Base-by-base conservation (phyloP, 2,329 filamentous ascomycete species). In the Escovopsis sp. region DNA sequence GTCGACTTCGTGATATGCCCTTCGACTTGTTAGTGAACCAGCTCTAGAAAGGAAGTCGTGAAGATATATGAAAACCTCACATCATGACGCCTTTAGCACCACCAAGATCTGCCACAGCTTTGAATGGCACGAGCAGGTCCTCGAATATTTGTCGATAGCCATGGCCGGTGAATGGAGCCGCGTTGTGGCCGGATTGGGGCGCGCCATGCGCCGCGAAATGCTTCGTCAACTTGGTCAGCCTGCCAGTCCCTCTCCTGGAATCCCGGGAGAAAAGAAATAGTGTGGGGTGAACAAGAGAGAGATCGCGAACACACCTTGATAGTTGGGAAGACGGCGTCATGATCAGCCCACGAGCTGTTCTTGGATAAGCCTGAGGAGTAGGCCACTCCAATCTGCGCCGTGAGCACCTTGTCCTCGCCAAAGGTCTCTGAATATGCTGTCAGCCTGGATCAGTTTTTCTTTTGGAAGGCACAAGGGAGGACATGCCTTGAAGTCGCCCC, bases 351-450 rank as follows among this genome's bases (percentile, higher is more conserved):
- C 0, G 43, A 39, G n/a, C 41, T 42, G 13, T 44, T 44, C 27
- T 44, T 44, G 13, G 43, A 44, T 11, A 44, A 14, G 11, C 43
- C 43, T 13, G 43, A 42, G 24, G 43, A 42, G 16, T 44, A 44
- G 1, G 43, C 43, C 12, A 42, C 36, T 5, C 43, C 43, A 7
- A 44, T 44, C 2, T 44, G 40, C 2, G 43, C 35, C 16, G 43
- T 42, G 5, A 44, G 36, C 15, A 44, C 11, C 31, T 44, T 44
- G 13, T 44, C 43, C 35, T 44, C 43, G 14, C 43, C 43, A 42
- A 44, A 44, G 1, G 20, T 33, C 12, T 44, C 43, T 44, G 30
- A 0, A 29, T 1, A 2, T 16, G 27, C 27, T 11, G 30, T 44
- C 1, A 44, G 30, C 13, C 13, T 1, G 8, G 20, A 11, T 6